Conservation (phyloP, 352 stramenopile species). For the Phytophthora cactorum region DNA sequence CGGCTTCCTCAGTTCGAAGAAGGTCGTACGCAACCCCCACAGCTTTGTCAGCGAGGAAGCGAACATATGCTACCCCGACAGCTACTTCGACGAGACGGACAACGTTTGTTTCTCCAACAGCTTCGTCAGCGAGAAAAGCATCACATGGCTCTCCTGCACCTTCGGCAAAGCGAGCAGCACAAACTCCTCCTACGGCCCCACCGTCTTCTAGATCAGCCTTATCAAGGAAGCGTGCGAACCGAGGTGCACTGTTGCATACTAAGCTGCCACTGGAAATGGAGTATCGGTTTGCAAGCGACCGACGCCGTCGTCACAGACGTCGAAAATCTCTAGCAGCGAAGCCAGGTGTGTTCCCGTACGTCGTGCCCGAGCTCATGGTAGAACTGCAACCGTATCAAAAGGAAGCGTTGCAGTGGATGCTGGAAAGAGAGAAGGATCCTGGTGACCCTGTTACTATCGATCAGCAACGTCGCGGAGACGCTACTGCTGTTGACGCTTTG, state of each 20-base stretch:
- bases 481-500: conserved; percentile 42
- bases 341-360: conserved; percentile 48
- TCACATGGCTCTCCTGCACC: conserved; percentile 2
- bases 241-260: conserved; percentile 49
- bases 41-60: conserved; percentile 18
- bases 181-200: conserved; percentile 18
- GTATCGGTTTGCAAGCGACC: conserved; percentile 60
- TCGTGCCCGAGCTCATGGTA: conserved; percentile 57
- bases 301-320: conserved; percentile 48
- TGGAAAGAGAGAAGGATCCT: conserved; percentile 50
- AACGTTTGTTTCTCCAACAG: conserved; percentile 21
- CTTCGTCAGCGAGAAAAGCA: conserved; percentile 28
- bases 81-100: conserved; percentile 19
- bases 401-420: conserved; percentile 92
- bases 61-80: conserved; percentile 11
- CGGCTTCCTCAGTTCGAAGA: conserved; percentile 10
- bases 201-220: conserved; percentile 25
- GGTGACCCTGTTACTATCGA: conserved; percentile 36
- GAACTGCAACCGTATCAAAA: conserved; percentile 86
- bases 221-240: conserved; percentile 36
- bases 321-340: conserved; percentile 50
- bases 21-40: conserved; percentile 15
- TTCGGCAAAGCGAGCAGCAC: conserved; percentile 11
- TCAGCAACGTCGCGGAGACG: conserved; percentile 36
- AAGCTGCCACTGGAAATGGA: conserved; percentile 71